A percentile compares a stretch with the other conserved stretches of the same genome.
Conservation (phyloP, 106 monocot genomes). For the Dendrobium nobile region DNA sequence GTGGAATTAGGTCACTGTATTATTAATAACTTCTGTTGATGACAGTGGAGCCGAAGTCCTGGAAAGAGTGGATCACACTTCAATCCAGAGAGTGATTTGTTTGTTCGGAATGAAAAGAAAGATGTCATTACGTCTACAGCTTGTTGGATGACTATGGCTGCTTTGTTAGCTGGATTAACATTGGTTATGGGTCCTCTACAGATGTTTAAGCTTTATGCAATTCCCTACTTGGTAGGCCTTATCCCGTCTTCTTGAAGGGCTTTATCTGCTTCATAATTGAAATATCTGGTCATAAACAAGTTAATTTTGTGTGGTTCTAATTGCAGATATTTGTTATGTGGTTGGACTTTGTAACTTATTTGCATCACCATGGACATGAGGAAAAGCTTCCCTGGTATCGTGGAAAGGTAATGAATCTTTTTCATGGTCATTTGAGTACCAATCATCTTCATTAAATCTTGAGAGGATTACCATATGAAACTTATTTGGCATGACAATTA, state of each 20-base stretch:
- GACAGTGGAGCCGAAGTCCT: constrained; percentile 56
- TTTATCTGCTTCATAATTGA: not conserved
- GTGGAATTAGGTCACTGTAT: not conserved
- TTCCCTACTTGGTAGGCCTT: constrained; percentile 43
- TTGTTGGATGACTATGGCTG: constrained; percentile 58
- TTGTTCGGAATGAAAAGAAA: constrained; percentile 52
- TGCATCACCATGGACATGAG: constrained; percentile 88
- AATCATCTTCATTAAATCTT: not conserved
- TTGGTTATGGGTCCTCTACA: constrained; percentile 39
- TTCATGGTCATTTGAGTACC: not conserved
- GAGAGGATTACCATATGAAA: no score
- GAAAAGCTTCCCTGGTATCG: constrained; percentile 92
- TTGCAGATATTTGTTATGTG: constrained; percentile 74
- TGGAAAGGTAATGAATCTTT: constrained; percentile 50
- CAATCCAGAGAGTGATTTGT: constrained; percentile 55
- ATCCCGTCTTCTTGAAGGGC: not conserved
- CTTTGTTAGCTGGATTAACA: constrained; percentile 26
- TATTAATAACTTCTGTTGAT: not conserved
- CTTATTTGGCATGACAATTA: no score
- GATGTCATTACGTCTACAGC: constrained; percentile 60
- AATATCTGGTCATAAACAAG: not conserved
- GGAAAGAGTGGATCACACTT: constrained; percentile 76
- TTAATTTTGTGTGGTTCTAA: not conserved
- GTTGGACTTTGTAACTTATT: constrained; percentile 85
- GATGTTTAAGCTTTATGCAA: constrained; percentile 62